A percentile compares a stretch with the other conserved stretches of the same genome.
Evolutionary conservation across 176 grass and related monocot species (phyloP).

Genomic region (Bonia amplexicaulis): DNA sequence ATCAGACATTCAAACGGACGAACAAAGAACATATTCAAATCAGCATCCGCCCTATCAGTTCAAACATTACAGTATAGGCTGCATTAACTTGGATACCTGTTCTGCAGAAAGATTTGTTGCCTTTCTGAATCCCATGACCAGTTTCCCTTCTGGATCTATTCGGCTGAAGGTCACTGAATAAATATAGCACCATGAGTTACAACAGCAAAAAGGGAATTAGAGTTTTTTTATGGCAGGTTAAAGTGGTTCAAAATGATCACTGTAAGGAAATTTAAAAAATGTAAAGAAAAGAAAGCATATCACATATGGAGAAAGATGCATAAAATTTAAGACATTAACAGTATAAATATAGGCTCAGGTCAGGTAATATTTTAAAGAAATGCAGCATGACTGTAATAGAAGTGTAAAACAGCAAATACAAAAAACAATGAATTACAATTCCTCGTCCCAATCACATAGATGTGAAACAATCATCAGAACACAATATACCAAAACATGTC

Average conservation of each 20-base stretch:
- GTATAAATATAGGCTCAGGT: background rate
- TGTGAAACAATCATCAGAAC: background rate
- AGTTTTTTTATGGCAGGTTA: background rate
- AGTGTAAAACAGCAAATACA: background rate
- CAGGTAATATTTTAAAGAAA: slow-evolving; percentile 1
- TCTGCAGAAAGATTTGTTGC: slow-evolving; percentile 59
- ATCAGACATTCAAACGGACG: background rate
- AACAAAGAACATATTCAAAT: background rate
- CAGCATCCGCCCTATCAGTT: background rate
- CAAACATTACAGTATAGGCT: background rate
- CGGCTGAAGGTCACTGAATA: slow-evolving; percentile 86
- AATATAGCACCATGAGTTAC: slow-evolving; percentile 16
- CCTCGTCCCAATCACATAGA: background rate
- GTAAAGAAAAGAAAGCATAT: background rate
- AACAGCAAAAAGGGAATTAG: background rate
- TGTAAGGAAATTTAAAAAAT: background rate
- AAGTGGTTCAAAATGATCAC: background rate
- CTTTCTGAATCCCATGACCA: slow-evolving; percentile 97
- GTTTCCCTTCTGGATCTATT: slow-evolving; percentile 91
- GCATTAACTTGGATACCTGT: slow-evolving; percentile 48
- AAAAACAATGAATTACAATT: slow-evolving; percentile 3
- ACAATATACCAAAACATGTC: background rate
- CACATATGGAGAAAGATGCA: background rate
- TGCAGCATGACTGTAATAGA: background rate
- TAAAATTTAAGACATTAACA: background rate